A percentile compares a stretch with the other conserved stretches of the same genome.
Evolutionary conservation across 495 filamentous ascomycete genomes (phyloP).

Genomic region (Penicillium coffeae): DNA sequence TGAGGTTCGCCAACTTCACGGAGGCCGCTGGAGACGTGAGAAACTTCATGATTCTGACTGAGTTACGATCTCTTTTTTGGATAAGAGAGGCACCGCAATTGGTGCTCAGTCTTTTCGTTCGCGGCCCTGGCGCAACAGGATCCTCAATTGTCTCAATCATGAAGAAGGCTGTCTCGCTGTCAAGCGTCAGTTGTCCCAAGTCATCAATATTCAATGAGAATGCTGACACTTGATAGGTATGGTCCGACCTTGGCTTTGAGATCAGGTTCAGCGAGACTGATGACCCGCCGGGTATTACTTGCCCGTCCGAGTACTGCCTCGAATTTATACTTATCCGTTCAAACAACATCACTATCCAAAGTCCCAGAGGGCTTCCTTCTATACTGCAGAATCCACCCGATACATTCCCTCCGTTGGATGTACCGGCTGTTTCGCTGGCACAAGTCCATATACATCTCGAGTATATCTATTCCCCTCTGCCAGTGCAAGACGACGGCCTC

Average conservation of each 20-base stretch:
- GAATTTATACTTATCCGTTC: constrained; percentile 23
- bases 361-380: constrained; percentile 12
- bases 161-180: constrained; percentile 20
- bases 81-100: constrained; percentile 29
- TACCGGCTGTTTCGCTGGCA: constrained; percentile 17
- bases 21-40: background rate
- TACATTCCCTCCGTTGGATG: constrained; percentile 13
- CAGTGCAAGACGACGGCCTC: background rate
- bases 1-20: background rate
- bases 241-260: constrained; percentile 30
- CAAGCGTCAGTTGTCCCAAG: constrained; percentile 18
- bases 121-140: background rate
- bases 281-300: too few relatives aligned
- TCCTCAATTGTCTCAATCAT: constrained; percentile 17
- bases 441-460: constrained; percentile 22
- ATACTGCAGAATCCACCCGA: constrained; percentile 15
- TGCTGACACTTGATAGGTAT: constrained; percentile 23
- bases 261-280: constrained; percentile 18
- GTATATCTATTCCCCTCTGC: constrained; percentile 2
- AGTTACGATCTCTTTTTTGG: constrained; percentile 13
- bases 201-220: background rate
- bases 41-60: background rate
- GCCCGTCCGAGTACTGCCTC: too few relatives aligned
- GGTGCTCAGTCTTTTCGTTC: constrained; percentile 20
- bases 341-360: background rate